phyloP scores from a whole-genome alignment of 352 stramenopile species.

The Phytophthora brassicae region DNA sequence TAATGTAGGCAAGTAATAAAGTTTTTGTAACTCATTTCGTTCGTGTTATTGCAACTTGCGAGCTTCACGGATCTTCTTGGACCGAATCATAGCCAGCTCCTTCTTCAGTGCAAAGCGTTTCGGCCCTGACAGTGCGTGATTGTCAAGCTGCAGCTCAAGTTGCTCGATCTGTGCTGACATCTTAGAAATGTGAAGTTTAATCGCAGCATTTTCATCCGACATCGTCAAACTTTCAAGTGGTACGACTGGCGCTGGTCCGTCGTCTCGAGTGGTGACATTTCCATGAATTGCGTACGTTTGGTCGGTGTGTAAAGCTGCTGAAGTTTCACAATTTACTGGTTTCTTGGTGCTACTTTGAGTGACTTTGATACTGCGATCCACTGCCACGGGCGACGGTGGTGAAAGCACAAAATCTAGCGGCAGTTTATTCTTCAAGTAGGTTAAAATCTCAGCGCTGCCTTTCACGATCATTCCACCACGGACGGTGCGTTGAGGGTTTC shows the following conservation, averaged over 20 bases:
- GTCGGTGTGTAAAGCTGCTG: slow-evolving; percentile 2
- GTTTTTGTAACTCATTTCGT: slow-evolving; percentile 25
- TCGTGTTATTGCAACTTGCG: slow-evolving; percentile 31
- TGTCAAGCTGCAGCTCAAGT: slow-evolving; percentile 68
- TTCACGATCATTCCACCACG: slow-evolving; percentile 72
- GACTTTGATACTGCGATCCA: not conserved
- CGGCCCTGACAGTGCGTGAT: slow-evolving; percentile 53
- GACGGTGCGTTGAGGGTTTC: slow-evolving; percentile 84
- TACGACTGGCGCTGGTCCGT: slow-evolving; percentile 16
- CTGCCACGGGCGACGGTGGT: slow-evolving; percentile 20
- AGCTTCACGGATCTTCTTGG: slow-evolving; percentile 59
- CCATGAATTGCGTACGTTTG: slow-evolving; percentile 20
- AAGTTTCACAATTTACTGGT: slow-evolving; percentile 3
- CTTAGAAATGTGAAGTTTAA: slow-evolving; percentile 25
- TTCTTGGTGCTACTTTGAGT: slow-evolving; percentile 8
- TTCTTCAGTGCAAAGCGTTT: slow-evolving; percentile 87
- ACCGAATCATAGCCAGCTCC: slow-evolving; percentile 69
- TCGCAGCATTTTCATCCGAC: slow-evolving; percentile 5
- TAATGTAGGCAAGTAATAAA: slow-evolving; percentile 41
- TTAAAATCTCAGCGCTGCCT: slow-evolving; percentile 70
- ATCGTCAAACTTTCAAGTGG: slow-evolving; percentile 14
- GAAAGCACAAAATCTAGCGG: slow-evolving; percentile 40
- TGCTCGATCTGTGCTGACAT: slow-evolving; percentile 48
- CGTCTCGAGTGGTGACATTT: not conserved
- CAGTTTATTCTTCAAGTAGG: slow-evolving; percentile 83